Base-by-base conservation (phyloP, 176 grass and related monocot species). In the Carex scoparia region DNA sequence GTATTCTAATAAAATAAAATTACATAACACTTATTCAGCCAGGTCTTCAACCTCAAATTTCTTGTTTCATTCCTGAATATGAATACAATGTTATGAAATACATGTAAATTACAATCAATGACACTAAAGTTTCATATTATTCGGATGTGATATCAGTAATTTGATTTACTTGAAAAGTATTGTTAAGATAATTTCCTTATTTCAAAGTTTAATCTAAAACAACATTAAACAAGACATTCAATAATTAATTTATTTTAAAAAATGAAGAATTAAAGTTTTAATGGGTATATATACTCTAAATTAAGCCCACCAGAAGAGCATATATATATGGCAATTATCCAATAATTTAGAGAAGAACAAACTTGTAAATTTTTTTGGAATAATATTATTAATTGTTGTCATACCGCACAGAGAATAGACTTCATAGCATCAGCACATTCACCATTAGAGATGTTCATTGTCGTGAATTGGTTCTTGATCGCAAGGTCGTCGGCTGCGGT, bases 381-480 rank as follows among this genome's bases (percentile, higher is more conserved):
- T 60, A 16, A 23, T 23, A 23, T 23, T 23, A 23, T 23, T 23
- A 23, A 23, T 23, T 3, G 11, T 1, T 59, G 4, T 18, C 65
- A 15, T 87, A 97, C 94, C 87, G 86, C 92, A 72, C 92, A 97
- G 16, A 97, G 61, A 82, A 94, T 73, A 5, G 94, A 92, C 84
- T 90, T 94, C 79, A 97, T 65, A 53, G 88, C 81, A 23, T 75
- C 83, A 9, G 94, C 85, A 81, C 94, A 97, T 2, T 87, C 84
- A 3, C 77, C 40, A 61, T 91, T 88, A 16, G 90, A 79, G 77
- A 97, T 84, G 60, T 89, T 89, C 94, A 91, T 94, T 30, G 86
- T 84, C 77, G 70, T 3, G 87, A 92, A 91, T 86, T 58, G 85
- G 82, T 78, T 86, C 84, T 79, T 59, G 33, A 97, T 84, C 42